Conservation (phyloP, 768 basidiomycete genomes). For the Hortiboletus flavorubellus region DNA sequence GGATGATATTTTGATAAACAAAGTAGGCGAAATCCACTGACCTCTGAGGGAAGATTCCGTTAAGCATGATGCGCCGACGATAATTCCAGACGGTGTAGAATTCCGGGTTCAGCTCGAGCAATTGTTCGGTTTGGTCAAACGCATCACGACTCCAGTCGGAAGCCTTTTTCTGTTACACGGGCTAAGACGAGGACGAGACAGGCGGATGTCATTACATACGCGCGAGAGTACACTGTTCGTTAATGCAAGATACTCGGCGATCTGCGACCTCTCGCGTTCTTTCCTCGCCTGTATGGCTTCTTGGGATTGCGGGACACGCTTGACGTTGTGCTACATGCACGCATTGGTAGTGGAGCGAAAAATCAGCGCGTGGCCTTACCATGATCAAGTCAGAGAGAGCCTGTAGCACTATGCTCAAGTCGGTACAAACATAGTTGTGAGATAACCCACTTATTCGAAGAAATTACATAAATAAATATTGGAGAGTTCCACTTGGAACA, state of each 20-base stretch:
- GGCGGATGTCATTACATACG: slow-evolving; percentile 43
- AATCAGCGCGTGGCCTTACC: slow-evolving; percentile 19
- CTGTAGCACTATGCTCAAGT: too few relatives aligned
- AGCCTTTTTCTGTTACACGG: slow-evolving; percentile 54
- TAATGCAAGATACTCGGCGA: slow-evolving; percentile 70
- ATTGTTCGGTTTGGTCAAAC: slow-evolving; percentile 67
- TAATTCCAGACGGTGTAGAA: slow-evolving; percentile 98
- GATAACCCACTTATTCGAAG: slow-evolving; percentile 4
- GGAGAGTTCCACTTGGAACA: neutral
- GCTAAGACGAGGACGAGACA: neutral
- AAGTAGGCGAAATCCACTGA: slow-evolving; percentile 28
- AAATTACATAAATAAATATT: slow-evolving; percentile 6
- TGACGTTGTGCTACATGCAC: slow-evolving; percentile 60
- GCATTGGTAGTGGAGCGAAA: neutral
- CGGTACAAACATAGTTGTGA: neutral
- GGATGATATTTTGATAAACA: slow-evolving; percentile 7
- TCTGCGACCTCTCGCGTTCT: slow-evolving; percentile 68
- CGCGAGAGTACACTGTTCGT: slow-evolving; percentile 60
- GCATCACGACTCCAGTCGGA: slow-evolving; percentile 72
- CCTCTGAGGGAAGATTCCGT: slow-evolving; percentile 69
- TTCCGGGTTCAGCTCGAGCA: slow-evolving; percentile 88
- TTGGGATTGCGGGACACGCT: slow-evolving; percentile 53
- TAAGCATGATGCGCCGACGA: slow-evolving; percentile 71
- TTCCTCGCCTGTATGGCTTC: slow-evolving; percentile 66
- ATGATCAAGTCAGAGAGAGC: slow-evolving; percentile 7